Base-by-base conservation (phyloP, 257 asterid genomes). In the Buddleja alternifolia region DNA sequence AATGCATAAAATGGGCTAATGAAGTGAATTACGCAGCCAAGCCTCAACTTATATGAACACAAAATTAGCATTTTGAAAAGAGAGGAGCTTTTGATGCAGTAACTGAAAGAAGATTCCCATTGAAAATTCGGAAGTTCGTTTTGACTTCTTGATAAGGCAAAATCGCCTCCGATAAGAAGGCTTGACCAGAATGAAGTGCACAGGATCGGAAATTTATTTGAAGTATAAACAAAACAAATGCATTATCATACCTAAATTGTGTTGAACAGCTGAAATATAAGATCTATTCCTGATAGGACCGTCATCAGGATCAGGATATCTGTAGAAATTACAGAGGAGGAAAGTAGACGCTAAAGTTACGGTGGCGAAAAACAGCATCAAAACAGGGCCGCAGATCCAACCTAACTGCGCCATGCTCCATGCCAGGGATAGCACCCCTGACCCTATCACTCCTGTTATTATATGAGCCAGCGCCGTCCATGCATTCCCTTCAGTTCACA, bases 381-480 rank as follows among this genome's bases (percentile, higher is more conserved):
- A 25, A 62, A 82, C 0, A 2, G 96, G 97, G 25, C 87, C 95
- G 67, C 93, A 88, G 53, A 89, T 67, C 96, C 96, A 91, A 12
- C 97, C 97, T 54, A 91, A 52, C 66, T 76, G 89, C 3, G 96
- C 74, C 80, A 86, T 78, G 81, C 95, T 85, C 97, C 97, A 90
- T 32, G 92, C 81, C 2, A 90, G 82, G 1, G 97, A 84, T 9
- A 91, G 83, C 44, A 91, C 95, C 32, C 96, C 97, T 15, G 97
- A 86, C 16, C 97, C 96, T 5, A 90, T 88, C 3, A 81, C 91
- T 50, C 90, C 97, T 17, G 96, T 90, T n/a, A 90, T 86, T 34
- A 88, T 83, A 72, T 86, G 96, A 11, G 96, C 93, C 73, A 85
- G 69, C 72, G 95, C 95, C 2, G 96, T 89, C 97, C 95, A 86